phyloP scores from a whole-genome alignment of 2,329 filamentous ascomycete species.

The Cordyceps fumosorosea region DNA sequence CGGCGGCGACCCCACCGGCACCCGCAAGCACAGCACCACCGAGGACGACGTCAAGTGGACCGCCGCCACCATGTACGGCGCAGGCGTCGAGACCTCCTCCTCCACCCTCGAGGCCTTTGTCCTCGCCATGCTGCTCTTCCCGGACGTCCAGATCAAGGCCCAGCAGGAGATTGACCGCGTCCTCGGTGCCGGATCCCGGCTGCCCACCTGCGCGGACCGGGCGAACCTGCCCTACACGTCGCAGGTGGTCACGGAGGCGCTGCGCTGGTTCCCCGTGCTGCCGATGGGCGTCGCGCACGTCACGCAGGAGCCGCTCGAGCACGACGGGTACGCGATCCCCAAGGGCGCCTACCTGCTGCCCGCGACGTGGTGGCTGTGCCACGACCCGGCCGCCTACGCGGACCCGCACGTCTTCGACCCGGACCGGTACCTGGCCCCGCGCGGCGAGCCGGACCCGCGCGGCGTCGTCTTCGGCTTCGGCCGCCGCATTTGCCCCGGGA shows the following conservation, averaged over 20 bases:
- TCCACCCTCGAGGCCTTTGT: constrained; percentile 14
- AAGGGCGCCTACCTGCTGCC: constrained; percentile 21
- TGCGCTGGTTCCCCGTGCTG: constrained; percentile 26
- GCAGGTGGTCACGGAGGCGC: constrained; percentile 24
- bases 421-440: constrained; percentile 24
- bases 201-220: constrained; percentile 21
- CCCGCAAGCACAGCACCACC: not conserved
- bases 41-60: constrained; percentile 15
- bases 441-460: constrained; percentile 24
- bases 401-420: constrained; percentile 28
- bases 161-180: constrained; percentile 22
- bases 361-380: constrained; percentile 36
- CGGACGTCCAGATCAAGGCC: constrained; percentile 19
- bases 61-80: constrained; percentile 17
- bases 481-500: constrained; percentile 29
- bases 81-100: constrained; percentile 7
- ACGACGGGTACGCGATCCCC: constrained; percentile 21
- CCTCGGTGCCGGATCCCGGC: constrained; percentile 21
- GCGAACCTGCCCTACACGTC: constrained; percentile 24
- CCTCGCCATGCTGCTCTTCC: constrained; percentile 20
- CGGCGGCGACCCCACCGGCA: not conserved
- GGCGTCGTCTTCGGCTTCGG: constrained; percentile 29
- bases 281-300: constrained; percentile 33
- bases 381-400: constrained; percentile 62
- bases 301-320: constrained; percentile 24